Conservation (phyloP, 306 rosid genomes). For the Mimosa pudica region DNA sequence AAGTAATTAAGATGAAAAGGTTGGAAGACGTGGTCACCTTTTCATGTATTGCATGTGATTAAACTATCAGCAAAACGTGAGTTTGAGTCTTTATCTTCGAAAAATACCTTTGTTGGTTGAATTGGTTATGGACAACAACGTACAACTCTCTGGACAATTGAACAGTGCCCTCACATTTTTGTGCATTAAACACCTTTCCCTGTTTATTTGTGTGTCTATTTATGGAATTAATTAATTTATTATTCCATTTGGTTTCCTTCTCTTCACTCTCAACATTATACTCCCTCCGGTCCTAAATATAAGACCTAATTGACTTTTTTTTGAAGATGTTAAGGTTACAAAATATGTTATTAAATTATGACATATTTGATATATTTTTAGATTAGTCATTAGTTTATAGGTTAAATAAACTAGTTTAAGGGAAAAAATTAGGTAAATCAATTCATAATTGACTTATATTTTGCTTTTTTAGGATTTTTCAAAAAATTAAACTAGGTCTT, state of each 20-base stretch:
- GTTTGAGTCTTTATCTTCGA: slow-evolving; percentile 17
- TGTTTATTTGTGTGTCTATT: not conserved
- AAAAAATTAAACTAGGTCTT: no score
- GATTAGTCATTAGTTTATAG: no score
- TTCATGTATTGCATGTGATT: slow-evolving; percentile 12
- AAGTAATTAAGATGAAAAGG: not conserved
- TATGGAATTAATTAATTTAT: not conserved
- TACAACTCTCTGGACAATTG: slow-evolving; percentile 14
- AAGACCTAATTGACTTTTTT: no score
- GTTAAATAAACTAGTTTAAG: no score
- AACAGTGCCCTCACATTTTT: slow-evolving; percentile 6
- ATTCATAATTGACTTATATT: no score
- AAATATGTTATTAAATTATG: no score
- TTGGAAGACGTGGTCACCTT: not conserved
- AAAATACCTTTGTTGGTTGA: not conserved
- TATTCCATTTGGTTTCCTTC: not conserved
- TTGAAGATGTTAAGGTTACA: no score
- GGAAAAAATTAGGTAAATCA: no score
- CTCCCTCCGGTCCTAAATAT: no score
- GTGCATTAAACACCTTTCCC: slow-evolving; percentile 14
- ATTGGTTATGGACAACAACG: not conserved
- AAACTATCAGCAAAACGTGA: slow-evolving; percentile 3
- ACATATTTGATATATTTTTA: no score
- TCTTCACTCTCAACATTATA: not conserved
- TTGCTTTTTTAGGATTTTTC: no score